A percentile compares a stretch with the other conserved stretches of the same genome.
Conservation (phyloP, 441 rosid genomes). For the Adansonia rubrostipa region DNA sequence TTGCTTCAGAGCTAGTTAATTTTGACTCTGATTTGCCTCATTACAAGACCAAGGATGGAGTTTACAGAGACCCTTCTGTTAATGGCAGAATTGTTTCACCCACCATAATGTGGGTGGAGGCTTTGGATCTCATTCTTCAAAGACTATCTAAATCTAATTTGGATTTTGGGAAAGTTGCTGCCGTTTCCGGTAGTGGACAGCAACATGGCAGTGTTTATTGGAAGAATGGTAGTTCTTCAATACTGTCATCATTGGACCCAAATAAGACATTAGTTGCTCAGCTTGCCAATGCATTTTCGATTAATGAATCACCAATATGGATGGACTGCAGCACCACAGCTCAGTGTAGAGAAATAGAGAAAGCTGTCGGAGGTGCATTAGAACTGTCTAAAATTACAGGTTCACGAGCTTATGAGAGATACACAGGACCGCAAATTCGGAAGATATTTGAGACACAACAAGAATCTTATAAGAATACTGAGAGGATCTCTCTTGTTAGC, state of each 20-base stretch:
- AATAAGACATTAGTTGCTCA: slow-evolving; percentile 60
- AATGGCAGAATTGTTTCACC: slow-evolving; percentile 87
- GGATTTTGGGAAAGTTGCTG: slow-evolving; percentile 66
- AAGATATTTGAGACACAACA: slow-evolving; percentile 56
- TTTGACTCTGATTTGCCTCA: slow-evolving; percentile 82
- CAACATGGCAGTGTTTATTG: slow-evolving; percentile 96
- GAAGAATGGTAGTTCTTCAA: slow-evolving; percentile 64
- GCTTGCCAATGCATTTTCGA: slow-evolving; percentile 62
- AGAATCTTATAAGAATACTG: slow-evolving; percentile 58
- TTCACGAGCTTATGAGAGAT: slow-evolving; percentile 81
- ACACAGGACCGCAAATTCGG: slow-evolving; percentile 84
- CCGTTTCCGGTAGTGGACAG: slow-evolving; percentile 93
- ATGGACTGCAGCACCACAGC: slow-evolving; percentile 88
- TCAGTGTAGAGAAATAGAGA: slow-evolving; percentile 86
- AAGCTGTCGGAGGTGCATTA: slow-evolving; percentile 84
- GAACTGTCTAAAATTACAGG: slow-evolving; percentile 74
- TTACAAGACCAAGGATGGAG: slow-evolving; percentile 84
- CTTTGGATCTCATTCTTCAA: slow-evolving; percentile 76
- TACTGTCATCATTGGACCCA: slow-evolving; percentile 61
- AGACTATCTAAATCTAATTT: slow-evolving; percentile 55
- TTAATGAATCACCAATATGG: slow-evolving; percentile 84
- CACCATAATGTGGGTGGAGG: slow-evolving; percentile 93
- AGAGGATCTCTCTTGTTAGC: slow-evolving; percentile 90
- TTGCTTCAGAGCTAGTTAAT: slow-evolving; percentile 63
- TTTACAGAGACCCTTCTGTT: slow-evolving; percentile 64